Evolutionary conservation across 2,329 filamentous ascomycete species (phyloP), one percentile per base, ranked within the genome.

Genomic region (Colletotrichum godetiae): DNA sequence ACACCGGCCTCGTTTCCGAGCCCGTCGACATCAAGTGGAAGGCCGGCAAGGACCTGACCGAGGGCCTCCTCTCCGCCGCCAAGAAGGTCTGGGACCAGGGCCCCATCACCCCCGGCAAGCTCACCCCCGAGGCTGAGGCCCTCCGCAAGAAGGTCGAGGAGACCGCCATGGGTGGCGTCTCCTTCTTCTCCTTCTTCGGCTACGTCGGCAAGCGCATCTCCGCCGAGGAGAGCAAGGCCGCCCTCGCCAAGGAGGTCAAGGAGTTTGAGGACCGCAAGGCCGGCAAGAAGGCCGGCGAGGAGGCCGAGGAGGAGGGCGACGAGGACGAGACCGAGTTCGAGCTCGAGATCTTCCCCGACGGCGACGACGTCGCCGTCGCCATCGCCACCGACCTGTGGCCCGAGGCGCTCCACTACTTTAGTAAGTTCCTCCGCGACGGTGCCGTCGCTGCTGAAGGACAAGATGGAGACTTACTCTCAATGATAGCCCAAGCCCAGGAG

Each of bases 121-220:
- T 70, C 24, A 87, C 85, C 15, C 81, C 84, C 61, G 83, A 86
- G 78, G 86, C 89, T 79, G 86, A 87, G 81, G 81, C 83, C 56
- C 84, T 91, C 69, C 83, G 86, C 78, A 85, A 85, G 77, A 88
- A 88, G 85, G 90, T 89, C 74, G 87, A 91, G 76, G 84, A 86
- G 75, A 91, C 88, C 19, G 89, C 90, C 59, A 88, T 93, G 74
- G 91, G 90, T 58, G 91, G 89, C 6, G 81, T 92, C 63, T 95
- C 92, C 84, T 98, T 98, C 88, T 98, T 98, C 81, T 91, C 92
- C 71, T 97, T 93, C 89, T 98, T 98, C 82, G 94, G 93, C 67
- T 98, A 92, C 86, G 90, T 88, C 75, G 94, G 91, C 76, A 86
- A 90, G 75, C 90, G 90, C 79, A 85, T 98, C 77, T 90, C 89